Evolutionary conservation across 768 basidiomycete genomes (phyloP).

Genomic region (Lactarius hatsudake): DNA sequence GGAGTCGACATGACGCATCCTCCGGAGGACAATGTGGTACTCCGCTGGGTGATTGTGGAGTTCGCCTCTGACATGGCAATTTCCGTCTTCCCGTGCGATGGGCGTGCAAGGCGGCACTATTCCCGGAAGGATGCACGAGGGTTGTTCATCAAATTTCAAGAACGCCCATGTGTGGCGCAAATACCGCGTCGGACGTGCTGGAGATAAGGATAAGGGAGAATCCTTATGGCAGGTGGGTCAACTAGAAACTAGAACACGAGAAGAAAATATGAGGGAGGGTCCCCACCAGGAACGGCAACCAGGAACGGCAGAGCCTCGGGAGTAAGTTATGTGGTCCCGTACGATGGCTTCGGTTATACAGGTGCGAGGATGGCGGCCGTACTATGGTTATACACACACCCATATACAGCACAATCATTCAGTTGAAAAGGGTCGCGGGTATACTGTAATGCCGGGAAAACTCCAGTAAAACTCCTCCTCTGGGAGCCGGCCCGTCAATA

Average conservation of each 20-base stretch:
- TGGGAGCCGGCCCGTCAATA: background rate
- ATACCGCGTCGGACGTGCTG: background rate
- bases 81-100: background rate
- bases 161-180: slow-evolving; percentile 6
- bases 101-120: slow-evolving; percentile 1
- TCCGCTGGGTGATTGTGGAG: slow-evolving; percentile 3
- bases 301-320: background rate
- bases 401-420: background rate
- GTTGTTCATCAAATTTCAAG: background rate
- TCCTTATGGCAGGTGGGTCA: background rate
- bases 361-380: background rate
- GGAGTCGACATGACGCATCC: background rate
- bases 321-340: background rate
- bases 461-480: too few relatives aligned
- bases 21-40: background rate
- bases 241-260: background rate
- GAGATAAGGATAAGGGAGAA: background rate
- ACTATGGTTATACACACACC: background rate
- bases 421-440: background rate
- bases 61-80: background rate
- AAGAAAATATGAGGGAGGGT: background rate
- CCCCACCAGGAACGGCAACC: background rate
- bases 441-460: background rate
- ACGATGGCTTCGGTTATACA: background rate
- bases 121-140: background rate